Percentiles rank a stretch among this genome's conserved stretches.
These are phyloP conservation scores for Gossypium gossypioides DNA, from an alignment of 441 rosid genomes.

Conservation along the genomic window DNA sequence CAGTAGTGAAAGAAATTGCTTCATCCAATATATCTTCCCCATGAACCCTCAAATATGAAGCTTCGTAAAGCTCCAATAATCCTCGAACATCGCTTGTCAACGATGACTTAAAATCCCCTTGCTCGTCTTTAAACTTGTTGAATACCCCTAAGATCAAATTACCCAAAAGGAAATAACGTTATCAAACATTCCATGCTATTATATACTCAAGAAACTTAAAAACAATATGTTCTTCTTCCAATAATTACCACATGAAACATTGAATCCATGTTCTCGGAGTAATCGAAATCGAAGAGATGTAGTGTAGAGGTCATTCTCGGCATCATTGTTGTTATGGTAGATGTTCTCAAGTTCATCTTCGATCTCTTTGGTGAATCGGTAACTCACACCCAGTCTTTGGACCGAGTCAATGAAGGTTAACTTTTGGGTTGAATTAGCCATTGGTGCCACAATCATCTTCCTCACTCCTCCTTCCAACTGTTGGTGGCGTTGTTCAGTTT, in stretches of 20 bases:
- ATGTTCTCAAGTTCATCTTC: no score
- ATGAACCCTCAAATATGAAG: not conserved
- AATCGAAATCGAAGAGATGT: no score
- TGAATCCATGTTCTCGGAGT: no score
- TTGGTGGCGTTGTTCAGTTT: not conserved
- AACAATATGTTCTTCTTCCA: not conserved
- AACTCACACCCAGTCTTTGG: conserved; percentile 9
- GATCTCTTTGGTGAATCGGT: not conserved
- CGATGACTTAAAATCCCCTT: not conserved
- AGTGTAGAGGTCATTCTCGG: no score
- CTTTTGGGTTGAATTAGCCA: not conserved
- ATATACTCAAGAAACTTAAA: not conserved
- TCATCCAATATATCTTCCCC: conserved; percentile 16
- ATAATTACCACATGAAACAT: not conserved
- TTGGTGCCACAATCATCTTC: not conserved
- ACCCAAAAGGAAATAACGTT: not conserved
- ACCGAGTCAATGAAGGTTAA: conserved; percentile 3
- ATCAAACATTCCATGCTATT: not conserved
- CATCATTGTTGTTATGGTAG: no score
- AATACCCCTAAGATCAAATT: not conserved
- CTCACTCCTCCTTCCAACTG: not conserved
- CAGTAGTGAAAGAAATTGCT: conserved; percentile 2
- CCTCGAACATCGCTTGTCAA: not conserved
- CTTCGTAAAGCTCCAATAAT: conserved; percentile 1
- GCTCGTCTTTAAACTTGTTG: conserved; percentile 2